Conservation (phyloP, 768 basidiomycete genomes). For the Psilocybe subaeruginosa region DNA sequence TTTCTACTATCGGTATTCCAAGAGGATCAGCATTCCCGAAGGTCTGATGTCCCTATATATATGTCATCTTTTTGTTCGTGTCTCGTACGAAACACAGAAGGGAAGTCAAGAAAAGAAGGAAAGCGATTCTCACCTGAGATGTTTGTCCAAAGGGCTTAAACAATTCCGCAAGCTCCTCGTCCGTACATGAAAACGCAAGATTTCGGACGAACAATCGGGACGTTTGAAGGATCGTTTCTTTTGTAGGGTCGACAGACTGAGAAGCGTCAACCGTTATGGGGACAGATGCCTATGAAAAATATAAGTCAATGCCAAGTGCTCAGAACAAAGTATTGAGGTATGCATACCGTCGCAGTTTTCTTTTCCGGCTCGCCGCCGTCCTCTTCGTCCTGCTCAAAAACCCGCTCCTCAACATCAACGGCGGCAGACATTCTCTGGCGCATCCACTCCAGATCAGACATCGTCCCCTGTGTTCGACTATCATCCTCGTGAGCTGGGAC, state of each 20-base stretch:
- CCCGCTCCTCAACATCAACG: conserved; percentile 46
- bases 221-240: conserved; percentile 68
- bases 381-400: conserved; percentile 66
- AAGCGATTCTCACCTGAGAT: conserved; percentile 62
- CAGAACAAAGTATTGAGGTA: not conserved
- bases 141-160: conserved; percentile 75
- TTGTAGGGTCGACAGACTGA: conserved; percentile 37
- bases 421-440: conserved; percentile 58
- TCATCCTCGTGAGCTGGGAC: conserved; percentile 17
- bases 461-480: conserved; percentile 29
- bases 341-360: not conserved
- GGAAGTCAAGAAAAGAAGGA: not conserved
- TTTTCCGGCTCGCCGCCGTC: conserved; percentile 34
- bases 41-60: conserved; percentile 70
- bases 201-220: conserved; percentile 93
- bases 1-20: conserved; percentile 69
- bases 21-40: conserved; percentile 59
- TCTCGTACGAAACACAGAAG: conserved; percentile 14
- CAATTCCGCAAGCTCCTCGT: conserved; percentile 64
- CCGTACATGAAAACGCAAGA: conserved; percentile 83
- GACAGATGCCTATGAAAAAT: not conserved
- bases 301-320: not conserved
- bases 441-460: conserved; percentile 82
- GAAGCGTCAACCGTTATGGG: not conserved
- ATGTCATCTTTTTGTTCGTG: conserved; percentile 42